Evolutionary conservation across 1,284 basidiomycete species (phyloP).

Genomic region (Cryptococcus sp.): DNA sequence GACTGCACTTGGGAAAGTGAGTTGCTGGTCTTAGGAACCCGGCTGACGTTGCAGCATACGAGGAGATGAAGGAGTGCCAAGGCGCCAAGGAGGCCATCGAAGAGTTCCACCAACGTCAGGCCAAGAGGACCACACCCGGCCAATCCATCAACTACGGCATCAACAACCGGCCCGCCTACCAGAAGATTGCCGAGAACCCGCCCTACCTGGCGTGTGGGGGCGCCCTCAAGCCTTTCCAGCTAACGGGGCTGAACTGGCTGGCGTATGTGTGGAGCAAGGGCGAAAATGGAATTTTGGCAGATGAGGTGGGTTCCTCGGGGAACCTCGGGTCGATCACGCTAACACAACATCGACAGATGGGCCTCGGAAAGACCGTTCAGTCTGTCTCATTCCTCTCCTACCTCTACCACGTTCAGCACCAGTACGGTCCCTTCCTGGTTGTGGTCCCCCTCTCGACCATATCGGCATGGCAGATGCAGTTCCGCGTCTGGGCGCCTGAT

Average conservation of each 20-base stretch:
- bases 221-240: conserved; percentile 93
- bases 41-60: conserved; percentile 45
- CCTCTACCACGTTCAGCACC: conserved; percentile 86
- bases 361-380: conserved; percentile 96
- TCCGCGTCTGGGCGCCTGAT: conserved; percentile 92
- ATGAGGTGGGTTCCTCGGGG: conserved; percentile 60
- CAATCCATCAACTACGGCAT: conserved; percentile 71
- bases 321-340: background rate
- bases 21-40: conserved; percentile 5
- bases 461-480: conserved; percentile 96
- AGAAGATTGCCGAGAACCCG: conserved; percentile 85
- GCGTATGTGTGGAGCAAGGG: conserved; percentile 93
- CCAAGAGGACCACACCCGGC: conserved; percentile 77
- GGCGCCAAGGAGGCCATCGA: conserved; percentile 64
- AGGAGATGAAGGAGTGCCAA: conserved; percentile 64
- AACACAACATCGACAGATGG: conserved; percentile 61
- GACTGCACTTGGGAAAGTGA: conserved; percentile 94
- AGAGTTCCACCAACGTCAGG: conserved; percentile 73
- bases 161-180: conserved; percentile 72
- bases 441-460: conserved; percentile 98
- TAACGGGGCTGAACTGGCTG: conserved; percentile 97
- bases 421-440: conserved; percentile 96
- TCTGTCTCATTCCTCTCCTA: conserved; percentile 94
- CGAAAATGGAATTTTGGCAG: conserved; percentile 95
- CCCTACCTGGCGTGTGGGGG: conserved; percentile 83